phyloP scores from a whole-genome alignment of 768 basidiomycete genomes.

The Rickenella mellea region DNA sequence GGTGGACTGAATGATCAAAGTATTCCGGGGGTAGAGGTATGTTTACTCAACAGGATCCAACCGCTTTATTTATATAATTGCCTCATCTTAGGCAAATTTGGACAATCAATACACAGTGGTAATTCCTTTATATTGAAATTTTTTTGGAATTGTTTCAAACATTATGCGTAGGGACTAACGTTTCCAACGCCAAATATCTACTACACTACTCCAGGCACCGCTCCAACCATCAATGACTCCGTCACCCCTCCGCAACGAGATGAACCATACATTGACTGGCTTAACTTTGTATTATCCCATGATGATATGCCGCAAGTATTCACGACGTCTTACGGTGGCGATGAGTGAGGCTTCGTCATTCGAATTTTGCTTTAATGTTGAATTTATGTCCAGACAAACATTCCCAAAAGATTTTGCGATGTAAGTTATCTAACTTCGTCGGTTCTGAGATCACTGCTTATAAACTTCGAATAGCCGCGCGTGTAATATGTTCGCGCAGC shows the following conservation, averaged over 20 bases:
- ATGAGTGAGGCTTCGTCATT: slow-evolving; percentile 2
- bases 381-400: not conserved
- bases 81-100: slow-evolving; percentile 2
- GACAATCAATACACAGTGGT: slow-evolving; percentile 4
- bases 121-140: not conserved
- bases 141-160: slow-evolving; percentile 4
- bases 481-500: slow-evolving; percentile 13
- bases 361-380: not conserved
- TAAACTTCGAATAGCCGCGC: slow-evolving; percentile 3
- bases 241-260: slow-evolving; percentile 13
- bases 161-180: slow-evolving; percentile 5
- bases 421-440: slow-evolving; percentile 1
- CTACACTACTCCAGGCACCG: slow-evolving; percentile 9
- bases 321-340: slow-evolving; percentile 9
- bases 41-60: not conserved
- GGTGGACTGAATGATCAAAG: slow-evolving; percentile 6
- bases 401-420: slow-evolving; percentile 9
- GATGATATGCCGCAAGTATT: slow-evolving; percentile 9
- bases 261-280: slow-evolving; percentile 18
- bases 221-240: slow-evolving; percentile 18
- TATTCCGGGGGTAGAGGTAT: slow-evolving; percentile 2
- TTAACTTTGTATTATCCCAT: slow-evolving; percentile 8
- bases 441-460: not conserved
- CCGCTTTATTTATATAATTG: not conserved
- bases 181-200: slow-evolving; percentile 13